Percentiles rank a stretch among this genome's conserved stretches.
These are phyloP conservation scores for Penicillium sp. DNA, from an alignment of 2,329 filamentous ascomycete genomes.

Conservation along the genomic window DNA sequence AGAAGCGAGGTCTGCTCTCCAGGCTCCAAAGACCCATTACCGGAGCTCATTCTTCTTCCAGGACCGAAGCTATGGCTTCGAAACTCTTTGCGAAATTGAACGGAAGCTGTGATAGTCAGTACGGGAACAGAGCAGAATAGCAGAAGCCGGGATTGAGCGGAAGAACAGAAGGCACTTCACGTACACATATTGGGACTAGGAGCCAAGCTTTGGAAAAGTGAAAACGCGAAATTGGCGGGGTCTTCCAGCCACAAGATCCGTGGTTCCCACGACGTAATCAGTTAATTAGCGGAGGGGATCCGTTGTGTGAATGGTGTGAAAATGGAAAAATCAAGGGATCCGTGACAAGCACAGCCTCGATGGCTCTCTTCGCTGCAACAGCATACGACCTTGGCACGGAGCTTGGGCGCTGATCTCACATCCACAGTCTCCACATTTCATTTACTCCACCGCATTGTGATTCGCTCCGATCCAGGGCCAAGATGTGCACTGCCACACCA, in stretches of 20 bases:
- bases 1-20: constrained; percentile 39
- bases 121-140: neutral
- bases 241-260: constrained; percentile 18
- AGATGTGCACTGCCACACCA: constrained; percentile 2
- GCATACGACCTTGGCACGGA: constrained; percentile 2
- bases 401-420: constrained; percentile 3
- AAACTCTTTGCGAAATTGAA: constrained; percentile 29
- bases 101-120: constrained; percentile 22
- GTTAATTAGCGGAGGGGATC: neutral
- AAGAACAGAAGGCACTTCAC: constrained; percentile 2
- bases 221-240: constrained; percentile 7
- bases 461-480: neutral
- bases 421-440: neutral
- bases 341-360: constrained; percentile 10
- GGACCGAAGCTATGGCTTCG: constrained; percentile 32
- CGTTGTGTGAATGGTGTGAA: neutral
- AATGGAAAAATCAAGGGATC: constrained; percentile 5
- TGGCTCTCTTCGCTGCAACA: neutral
- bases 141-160: neutral
- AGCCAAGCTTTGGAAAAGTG: constrained; percentile 15
- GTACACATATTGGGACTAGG: constrained; percentile 15
- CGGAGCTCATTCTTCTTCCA: constrained; percentile 30
- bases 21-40: constrained; percentile 33
- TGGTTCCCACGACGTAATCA: constrained; percentile 10
- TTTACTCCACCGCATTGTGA: neutral